Base-by-base conservation (phyloP, 2,329 filamentous ascomycete genomes). In the Fusarium sp. region DNA sequence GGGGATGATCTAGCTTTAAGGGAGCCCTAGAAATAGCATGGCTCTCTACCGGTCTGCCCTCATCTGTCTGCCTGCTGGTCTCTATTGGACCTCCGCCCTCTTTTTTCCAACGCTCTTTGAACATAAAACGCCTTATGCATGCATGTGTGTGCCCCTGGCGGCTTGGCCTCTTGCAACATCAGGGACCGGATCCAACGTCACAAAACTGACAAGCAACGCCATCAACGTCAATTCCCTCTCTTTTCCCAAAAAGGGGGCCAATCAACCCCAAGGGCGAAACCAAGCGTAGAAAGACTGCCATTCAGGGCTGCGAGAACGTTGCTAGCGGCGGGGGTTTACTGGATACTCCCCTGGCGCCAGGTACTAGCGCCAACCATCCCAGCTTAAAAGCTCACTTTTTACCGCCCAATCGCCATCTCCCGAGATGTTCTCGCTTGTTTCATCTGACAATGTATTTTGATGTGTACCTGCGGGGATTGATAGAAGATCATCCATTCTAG, bases 161-260 rank as follows among this genome's bases (percentile, higher is more conserved):
- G 27, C 63, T 67, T 67, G 48, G 45, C 40, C 49, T 40, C 41
- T 40, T 67, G 52, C 40, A 68, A 38, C 44, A 44, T 42, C 38
- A 63, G 38, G 60, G 46, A 26, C 40, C 49, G 53, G 41, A 50
- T 45, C 54, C 49, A 44, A 71, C 69, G 60, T 61, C 52, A 57
- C 45, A 45, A 73, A 69, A 62, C 64, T 65, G 68, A 57, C 64
- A 58, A 64, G 54, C 59, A 52, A 45, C 27, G 54, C 58, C 63
- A 60, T 64, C 45, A 70, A 69, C 50, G 49, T 71, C 37, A 23
- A 46, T 49, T 58, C 23, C 26, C 41, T 56, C 23, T 35, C 32
- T 50, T 41, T 38, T 27, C 68, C 49, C 18, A 56, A 69, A 71
- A 72, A 66, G 69, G 69, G 69, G 69, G 37, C 69, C 69, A 71